Evolutionary conservation across 495 filamentous ascomycete species (phyloP), one percentile per base, ranked within the genome.

Genomic region (Niebla homalea): DNA sequence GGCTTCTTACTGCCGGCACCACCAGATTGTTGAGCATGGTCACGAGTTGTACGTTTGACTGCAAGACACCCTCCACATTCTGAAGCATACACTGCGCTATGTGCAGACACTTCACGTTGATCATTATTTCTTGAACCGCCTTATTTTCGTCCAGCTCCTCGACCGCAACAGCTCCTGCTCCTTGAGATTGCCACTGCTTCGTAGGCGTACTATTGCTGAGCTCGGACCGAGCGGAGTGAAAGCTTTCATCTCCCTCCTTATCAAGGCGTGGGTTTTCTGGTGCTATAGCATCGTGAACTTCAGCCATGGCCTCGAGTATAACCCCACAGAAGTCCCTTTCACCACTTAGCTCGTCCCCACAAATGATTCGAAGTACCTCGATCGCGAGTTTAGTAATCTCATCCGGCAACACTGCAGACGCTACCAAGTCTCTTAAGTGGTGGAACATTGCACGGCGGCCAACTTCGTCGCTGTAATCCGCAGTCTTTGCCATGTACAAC

Each of bases 61-160:
- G 89, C 25, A 97, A 70, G 49, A 83, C 79, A 19, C 87, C 85
- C 47, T 84, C 70, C 2, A 96, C 85, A 57, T 95, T 92, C 61
- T 93, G 79, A 38, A 99, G 74, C 89, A 95, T 94, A 71, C 87
- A 97, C 58, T 93, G 88, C 20, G 93, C 89, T 57, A 99, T 94
- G 60, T 96, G 87, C 35, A 99, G 75, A 67, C 92, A 96, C 64
- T 97, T 96, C 79, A 95, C 87, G 69, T 97, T 96, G 59, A 97
- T 83, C 71, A 94, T 79, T 61, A 97, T 89, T 63, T 95, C 88
- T 49, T 75, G 76, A 50, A 96, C 74, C 2, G 87, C 81, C 66
- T 89, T 94, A 12, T 77, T 76, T 61, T 88, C 83, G 7, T 81
- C 81, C 45, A 84, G 81, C 57, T 87, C 85, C 57, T 83, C 83